Percentiles rank a stretch among this genome's conserved stretches.
Evolutionary conservation across 2,329 filamentous ascomycete genomes (phyloP).

Genomic region (Parascedosporium putredinis): DNA sequence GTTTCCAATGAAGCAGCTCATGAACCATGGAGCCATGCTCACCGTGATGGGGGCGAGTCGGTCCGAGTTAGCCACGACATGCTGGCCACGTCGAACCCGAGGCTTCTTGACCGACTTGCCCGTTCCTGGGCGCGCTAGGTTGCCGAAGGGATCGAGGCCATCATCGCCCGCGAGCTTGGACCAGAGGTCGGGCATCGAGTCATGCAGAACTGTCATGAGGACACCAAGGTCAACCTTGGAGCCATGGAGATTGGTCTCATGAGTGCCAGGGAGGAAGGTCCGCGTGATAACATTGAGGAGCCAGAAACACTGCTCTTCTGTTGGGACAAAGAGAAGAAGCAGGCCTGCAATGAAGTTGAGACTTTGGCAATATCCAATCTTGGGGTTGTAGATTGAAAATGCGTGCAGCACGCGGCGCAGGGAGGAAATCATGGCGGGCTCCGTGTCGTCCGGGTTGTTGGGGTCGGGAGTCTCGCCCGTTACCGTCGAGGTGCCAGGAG

Average conservation of each 20-base stretch:
- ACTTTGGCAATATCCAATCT: slow-evolving; percentile 90
- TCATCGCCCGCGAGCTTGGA: slow-evolving; percentile 74
- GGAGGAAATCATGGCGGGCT: slow-evolving; percentile 70
- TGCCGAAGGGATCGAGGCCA: slow-evolving; percentile 26
- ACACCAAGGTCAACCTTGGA: slow-evolving; percentile 92
- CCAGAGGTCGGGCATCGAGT: slow-evolving; percentile 76
- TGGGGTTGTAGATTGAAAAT: slow-evolving; percentile 82
- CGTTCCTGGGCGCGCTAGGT: slow-evolving; percentile 14
- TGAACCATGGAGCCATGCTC: slow-evolving; percentile 93
- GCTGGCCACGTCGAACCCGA: slow-evolving; percentile 29
- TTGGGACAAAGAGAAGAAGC: slow-evolving; percentile 74
- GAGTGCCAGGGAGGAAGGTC: slow-evolving; percentile 79
- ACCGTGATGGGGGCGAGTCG: slow-evolving; percentile 81
- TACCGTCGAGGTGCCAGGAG: slow-evolving; percentile 31
- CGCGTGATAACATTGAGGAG: slow-evolving; percentile 87
- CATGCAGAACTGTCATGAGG: slow-evolving; percentile 76
- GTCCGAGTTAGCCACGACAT: slow-evolving; percentile 19
- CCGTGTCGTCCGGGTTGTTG: slow-evolving; percentile 24
- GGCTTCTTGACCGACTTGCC: slow-evolving; percentile 25
- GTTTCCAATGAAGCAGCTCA: slow-evolving; percentile 92
- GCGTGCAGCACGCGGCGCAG: slow-evolving; percentile 79
- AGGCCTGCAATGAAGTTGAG: slow-evolving; percentile 91
- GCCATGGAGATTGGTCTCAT: slow-evolving; percentile 81
- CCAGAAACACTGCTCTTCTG: slow-evolving; percentile 87
- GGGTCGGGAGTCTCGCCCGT: slow-evolving; percentile 21